Conservation (phyloP, 352 stramenopile species). For the Aphanomyces euteiches region DNA sequence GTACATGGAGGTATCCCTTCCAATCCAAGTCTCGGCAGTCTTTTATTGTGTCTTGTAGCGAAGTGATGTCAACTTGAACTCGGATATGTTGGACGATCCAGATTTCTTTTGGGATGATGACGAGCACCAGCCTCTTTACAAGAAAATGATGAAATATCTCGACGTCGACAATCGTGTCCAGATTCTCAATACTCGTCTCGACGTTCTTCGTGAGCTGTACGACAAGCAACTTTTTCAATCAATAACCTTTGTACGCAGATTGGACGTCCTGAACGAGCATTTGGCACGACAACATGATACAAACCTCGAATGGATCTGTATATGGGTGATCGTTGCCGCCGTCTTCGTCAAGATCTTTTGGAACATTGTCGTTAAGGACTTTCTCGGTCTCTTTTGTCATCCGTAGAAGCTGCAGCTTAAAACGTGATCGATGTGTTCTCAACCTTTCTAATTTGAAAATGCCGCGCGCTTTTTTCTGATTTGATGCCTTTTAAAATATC, state of each 20-base stretch:
- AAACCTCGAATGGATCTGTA: slow-evolving; percentile 92
- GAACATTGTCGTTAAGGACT: slow-evolving; percentile 88
- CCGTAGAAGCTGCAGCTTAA: too few species aligned
- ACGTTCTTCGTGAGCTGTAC: slow-evolving; percentile 90
- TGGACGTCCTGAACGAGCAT: slow-evolving; percentile 91
- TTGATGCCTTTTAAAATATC: too few species aligned
- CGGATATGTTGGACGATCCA: slow-evolving; percentile 91
- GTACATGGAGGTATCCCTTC: slow-evolving; percentile 67
- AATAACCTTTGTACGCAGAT: slow-evolving; percentile 35
- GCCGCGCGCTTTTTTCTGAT: too few species aligned
- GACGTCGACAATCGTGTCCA: slow-evolving; percentile 90
- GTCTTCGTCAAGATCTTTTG: slow-evolving; percentile 85
- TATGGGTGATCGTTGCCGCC: slow-evolving; percentile 90
- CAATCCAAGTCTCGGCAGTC: not conserved
- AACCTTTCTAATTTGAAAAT: too few species aligned
- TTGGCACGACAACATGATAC: slow-evolving; percentile 84
- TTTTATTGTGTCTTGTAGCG: slow-evolving; percentile 5
- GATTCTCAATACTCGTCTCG: slow-evolving; percentile 91
- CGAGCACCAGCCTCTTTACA: slow-evolving; percentile 89
- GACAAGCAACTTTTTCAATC: slow-evolving; percentile 26
- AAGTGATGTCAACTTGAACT: slow-evolving; percentile 91
- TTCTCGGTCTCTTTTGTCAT: slow-evolving; percentile 77
- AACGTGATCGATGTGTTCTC: too few species aligned
- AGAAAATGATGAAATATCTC: slow-evolving; percentile 89
- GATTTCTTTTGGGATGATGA: slow-evolving; percentile 95